Base-by-base conservation (phyloP, 1,139 yeast species). In the Saccharomycopsis phalli region DNA sequence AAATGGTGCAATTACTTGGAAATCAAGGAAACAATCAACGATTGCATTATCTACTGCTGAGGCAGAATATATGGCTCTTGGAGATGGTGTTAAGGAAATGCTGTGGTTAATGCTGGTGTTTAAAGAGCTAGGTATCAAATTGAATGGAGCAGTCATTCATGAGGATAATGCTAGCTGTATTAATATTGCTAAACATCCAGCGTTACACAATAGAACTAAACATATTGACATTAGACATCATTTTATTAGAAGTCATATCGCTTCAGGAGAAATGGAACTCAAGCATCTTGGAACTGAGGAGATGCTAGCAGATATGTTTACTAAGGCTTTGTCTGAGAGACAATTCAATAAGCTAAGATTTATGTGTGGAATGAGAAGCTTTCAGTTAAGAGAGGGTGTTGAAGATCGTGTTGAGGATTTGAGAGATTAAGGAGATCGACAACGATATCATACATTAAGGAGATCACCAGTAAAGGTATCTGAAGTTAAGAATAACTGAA, bases 1-100 rank as follows among this genome's bases (percentile, higher is more conserved):
- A n/a, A 44, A 41, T 22, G 47, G 46, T n/a, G 37, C 49, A 3
- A 34, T 50, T 7, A 31, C 44, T 14, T 49, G 53, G 52, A 38
- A 33, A 13, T 31, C 34, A 7, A 40, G 34, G 26, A 41, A 42
- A 3, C 19, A 41, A 14, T 32, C 44, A 2, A 18, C 36, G 4
- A 6, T 33, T 11, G 36, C 36, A 10, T 11, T 33, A 7, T 11
- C 16, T 4, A 32, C 47, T 4, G 41, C 50, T 4, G 49, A 47
- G 34, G 46, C 49, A 17, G 46, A 47, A 25, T 37, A 31, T 30
- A 35, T 40, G 38, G 38, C 46, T 7, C n/a, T 28, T 6, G 16
- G 10, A 13, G 31, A 28, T 6, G 6, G 31, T n/a, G 13, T 8
- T n/a, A 28, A 28, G n/a, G 31, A 28, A 28, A 14, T 28, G 10